phyloP scores from a whole-genome alignment of 1,284 basidiomycete species.

The Cystobasidium slooffiae region DNA sequence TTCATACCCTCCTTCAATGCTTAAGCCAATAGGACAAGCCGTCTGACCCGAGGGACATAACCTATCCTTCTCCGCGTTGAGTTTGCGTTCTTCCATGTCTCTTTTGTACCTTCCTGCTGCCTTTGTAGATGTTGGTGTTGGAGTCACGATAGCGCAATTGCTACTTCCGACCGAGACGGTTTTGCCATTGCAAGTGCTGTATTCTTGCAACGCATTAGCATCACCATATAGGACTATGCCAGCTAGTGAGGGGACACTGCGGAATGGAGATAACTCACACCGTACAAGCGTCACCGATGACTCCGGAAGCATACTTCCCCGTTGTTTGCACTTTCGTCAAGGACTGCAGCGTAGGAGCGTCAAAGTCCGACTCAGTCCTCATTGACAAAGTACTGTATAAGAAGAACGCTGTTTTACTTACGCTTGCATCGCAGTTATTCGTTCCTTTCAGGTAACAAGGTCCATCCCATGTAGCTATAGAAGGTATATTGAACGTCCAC shows the following conservation, averaged over 20 bases:
- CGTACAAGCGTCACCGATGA: neutral
- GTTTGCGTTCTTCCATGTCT: conserved; percentile 2
- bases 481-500: conserved; percentile 16
- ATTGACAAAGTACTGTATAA: too few relatives aligned
- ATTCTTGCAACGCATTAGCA: neutral
- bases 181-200: neutral
- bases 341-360: neutral
- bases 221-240: neutral
- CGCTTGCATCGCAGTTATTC: conserved; percentile 19
- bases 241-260: neutral
- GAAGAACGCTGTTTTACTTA: neutral
- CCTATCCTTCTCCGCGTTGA: neutral
- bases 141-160: conserved; percentile 15
- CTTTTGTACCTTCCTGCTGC: conserved; percentile 1
- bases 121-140: conserved; percentile 13
- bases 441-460: conserved; percentile 18
- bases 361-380: neutral
- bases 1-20: conserved; percentile 11
- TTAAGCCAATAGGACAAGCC: conserved; percentile 5
- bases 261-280: neutral
- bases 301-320: conserved; percentile 9
- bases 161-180: neutral
- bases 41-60: conserved; percentile 10
- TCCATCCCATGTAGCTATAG: neutral
- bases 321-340: conserved; percentile 1